Base-by-base conservation (phyloP, 1,284 basidiomycete genomes). In the Boletellus sp. region DNA sequence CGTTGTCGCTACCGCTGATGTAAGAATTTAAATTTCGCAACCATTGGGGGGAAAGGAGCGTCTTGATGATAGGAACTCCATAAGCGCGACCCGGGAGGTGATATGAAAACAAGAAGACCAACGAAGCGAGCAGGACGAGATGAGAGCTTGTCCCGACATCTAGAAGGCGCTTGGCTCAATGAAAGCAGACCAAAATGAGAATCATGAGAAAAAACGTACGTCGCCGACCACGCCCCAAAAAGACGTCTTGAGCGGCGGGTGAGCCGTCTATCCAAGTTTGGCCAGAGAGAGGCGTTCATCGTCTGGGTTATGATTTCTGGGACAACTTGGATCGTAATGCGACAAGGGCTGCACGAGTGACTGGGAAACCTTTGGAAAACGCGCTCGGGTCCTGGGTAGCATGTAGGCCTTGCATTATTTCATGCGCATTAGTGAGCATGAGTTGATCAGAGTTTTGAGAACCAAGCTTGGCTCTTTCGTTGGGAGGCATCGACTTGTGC, bases 51-150 rank as follows among this genome's bases (percentile, higher is more conserved):
- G 78, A 75, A 18, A 90, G 70, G 13, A 89, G 58, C 5, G 65
- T 71, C 59, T 80, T 82, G 42, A 88, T 66, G 35, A 91, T 79
- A 0, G 82, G 74, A 39, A 78, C 67, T 0, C 84, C 88, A 32
- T 79, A 65, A 0, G 73, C 53, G 57, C 89, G 88, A 60, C 81
- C 79, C 0, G 80, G 75, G 55, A 86, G 84, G 51, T 90, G 85
- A 3, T 74, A 71, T 4, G 86, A 82, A 16, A 87, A 70, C 1
- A 91, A 67, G 4, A 68, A 74, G 49, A 91, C 60, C 15, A 88
- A 57, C 0, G 77, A 74, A 0, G 84, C 74, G 5, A 90, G 61
- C 0, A 83, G 59, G 82, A 80, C 1, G 82, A 54, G 22, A 85
- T 56, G 3, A 79, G 64, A 0, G 77, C 65, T 26, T 76, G 64